Percentiles rank a stretch among this genome's conserved stretches.
Evolutionary conservation across 345 rosid genomes (phyloP).

Genomic region (Pistacia atlantica): DNA sequence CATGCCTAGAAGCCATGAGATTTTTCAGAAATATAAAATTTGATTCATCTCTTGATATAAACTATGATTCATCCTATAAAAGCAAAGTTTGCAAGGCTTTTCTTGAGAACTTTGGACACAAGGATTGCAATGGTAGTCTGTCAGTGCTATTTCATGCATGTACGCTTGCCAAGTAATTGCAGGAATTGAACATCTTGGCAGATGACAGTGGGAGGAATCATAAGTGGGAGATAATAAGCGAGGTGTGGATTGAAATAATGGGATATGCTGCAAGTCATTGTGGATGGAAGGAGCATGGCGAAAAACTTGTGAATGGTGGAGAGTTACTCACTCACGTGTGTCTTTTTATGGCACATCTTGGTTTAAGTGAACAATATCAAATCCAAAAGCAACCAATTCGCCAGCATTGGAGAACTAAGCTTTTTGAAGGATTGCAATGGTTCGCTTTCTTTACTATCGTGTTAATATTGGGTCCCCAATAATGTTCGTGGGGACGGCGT

Average conservation of each 20-base stretch:
- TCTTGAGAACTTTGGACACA: not conserved
- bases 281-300: constrained; percentile 18
- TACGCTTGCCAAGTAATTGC: constrained; percentile 10
- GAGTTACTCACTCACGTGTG: constrained; percentile 23
- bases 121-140: not conserved
- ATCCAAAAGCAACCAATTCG: not conserved
- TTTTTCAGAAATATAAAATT: not conserved
- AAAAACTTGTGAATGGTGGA: constrained; percentile 13
- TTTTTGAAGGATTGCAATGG: too few relatives aligned
- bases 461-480: too few relatives aligned
- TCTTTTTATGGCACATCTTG: constrained; percentile 19
- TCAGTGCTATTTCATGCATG: constrained; percentile 5
- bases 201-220: not conserved
- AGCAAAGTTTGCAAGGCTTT: not conserved
- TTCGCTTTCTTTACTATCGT: too few relatives aligned
- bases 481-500: too few relatives aligned
- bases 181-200: not conserved
- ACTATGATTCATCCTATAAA: too few relatives aligned
- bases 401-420: too few relatives aligned
- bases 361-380: not conserved
- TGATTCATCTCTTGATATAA: too few relatives aligned
- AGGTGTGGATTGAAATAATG: constrained; percentile 26
- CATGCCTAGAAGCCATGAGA: constrained; percentile 5
- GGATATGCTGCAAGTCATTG: constrained; percentile 14
- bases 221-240: constrained; percentile 15